Conservation (phyloP, 163 green algal species). For the Scenedesmus sp. region DNA sequence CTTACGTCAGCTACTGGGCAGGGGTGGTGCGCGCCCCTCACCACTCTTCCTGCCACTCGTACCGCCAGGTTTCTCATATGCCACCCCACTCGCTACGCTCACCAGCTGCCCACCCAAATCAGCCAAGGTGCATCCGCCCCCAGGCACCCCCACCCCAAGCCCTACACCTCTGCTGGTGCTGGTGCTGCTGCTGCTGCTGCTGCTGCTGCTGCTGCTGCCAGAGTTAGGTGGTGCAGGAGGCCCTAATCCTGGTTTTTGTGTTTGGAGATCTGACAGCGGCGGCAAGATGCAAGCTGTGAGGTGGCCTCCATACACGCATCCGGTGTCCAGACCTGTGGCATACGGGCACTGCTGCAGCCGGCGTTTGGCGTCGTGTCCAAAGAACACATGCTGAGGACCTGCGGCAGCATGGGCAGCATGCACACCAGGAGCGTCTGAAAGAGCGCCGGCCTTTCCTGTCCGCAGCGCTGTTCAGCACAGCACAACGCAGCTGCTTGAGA, state of each 20-base stretch:
- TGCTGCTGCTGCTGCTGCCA: background rate
- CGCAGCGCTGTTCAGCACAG: background rate
- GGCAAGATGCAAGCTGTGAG: slow-evolving; percentile 78
- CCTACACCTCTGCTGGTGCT: background rate
- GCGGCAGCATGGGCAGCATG: background rate
- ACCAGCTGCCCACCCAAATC: background rate
- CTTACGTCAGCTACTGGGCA: no score
- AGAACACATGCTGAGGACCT: slow-evolving; percentile 83
- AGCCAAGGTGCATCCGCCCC: background rate
- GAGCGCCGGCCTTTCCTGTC: background rate
- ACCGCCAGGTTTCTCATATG: slow-evolving; percentile 24
- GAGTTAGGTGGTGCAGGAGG: background rate
- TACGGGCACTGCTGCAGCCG: slow-evolving; percentile 57
- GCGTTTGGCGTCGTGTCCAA: slow-evolving; percentile 80
- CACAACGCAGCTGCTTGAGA: background rate
- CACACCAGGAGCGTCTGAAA: background rate
- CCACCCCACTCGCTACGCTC: background rate
- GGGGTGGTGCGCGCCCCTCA: background rate
- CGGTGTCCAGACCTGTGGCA: slow-evolving; percentile 84
- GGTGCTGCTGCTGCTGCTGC: background rate
- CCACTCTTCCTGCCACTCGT: slow-evolving; percentile 10
- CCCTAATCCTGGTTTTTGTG: background rate
- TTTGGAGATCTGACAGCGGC: slow-evolving; percentile 50
- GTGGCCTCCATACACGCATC: slow-evolving; percentile 75
- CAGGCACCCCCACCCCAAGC: background rate